Evolutionary conservation across 2,329 filamentous ascomycete species (phyloP).

Genomic region (Gnomoniopsis sp.): DNA sequence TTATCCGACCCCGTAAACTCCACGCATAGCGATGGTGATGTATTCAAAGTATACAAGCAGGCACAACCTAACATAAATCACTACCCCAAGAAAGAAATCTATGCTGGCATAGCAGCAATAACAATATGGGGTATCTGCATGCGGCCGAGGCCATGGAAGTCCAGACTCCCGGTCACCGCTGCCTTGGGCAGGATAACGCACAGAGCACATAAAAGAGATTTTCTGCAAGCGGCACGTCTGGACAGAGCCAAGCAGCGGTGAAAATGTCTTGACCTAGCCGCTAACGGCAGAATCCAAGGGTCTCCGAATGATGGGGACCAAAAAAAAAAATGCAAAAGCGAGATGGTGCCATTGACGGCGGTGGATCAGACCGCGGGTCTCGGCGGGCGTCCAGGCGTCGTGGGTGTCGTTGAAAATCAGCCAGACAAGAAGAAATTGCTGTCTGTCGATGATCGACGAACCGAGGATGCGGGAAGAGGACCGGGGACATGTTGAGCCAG

Average conservation of each 20-base stretch:
- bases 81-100: background rate
- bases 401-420: background rate
- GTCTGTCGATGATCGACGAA: background rate
- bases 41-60: slow-evolving; percentile 5
- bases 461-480: background rate
- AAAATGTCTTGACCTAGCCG: background rate
- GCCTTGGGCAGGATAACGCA: no score
- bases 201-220: no score
- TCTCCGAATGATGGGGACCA: background rate
- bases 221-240: background rate
- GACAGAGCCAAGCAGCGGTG: background rate
- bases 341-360: background rate
- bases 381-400: background rate
- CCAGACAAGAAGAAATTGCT: background rate
- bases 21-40: slow-evolving; percentile 15
- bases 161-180: background rate
- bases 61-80: background rate
- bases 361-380: background rate
- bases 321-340: background rate
- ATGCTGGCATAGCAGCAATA: background rate
- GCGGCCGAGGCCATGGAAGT: background rate
- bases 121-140: slow-evolving; percentile 1
- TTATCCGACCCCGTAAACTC: background rate
- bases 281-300: background rate
- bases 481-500: slow-evolving; percentile 9